A percentile compares a stretch with the other conserved stretches of the same genome.
These are phyloP conservation scores for Dendrothele bispora DNA, from an alignment of 768 basidiomycete genomes.

Conservation along the genomic window DNA sequence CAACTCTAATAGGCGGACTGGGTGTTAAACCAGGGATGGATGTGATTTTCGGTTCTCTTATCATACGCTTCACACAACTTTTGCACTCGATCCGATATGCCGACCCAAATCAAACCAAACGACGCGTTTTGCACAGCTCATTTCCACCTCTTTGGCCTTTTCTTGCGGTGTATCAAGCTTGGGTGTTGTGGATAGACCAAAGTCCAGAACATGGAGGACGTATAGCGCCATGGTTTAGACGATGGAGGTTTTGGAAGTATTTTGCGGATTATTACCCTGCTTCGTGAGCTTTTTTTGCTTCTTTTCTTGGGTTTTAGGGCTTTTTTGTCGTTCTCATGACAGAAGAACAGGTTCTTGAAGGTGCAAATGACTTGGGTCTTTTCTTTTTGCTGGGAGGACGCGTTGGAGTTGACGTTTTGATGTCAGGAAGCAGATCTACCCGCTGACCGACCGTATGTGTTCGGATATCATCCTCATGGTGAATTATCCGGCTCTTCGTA, in stretches of 20 bases:
- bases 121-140: slow-evolving; percentile 51
- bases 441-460: slow-evolving; percentile 89
- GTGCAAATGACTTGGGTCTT: slow-evolving; percentile 27
- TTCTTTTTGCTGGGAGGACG: background rate
- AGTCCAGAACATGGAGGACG: slow-evolving; percentile 75
- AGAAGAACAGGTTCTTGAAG: slow-evolving; percentile 46
- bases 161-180: slow-evolving; percentile 72
- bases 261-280: slow-evolving; percentile 93
- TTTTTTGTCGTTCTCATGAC: slow-evolving; percentile 17
- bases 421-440: slow-evolving; percentile 86
- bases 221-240: slow-evolving; percentile 73
- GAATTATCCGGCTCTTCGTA: slow-evolving; percentile 17
- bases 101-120: background rate
- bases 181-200: slow-evolving; percentile 74
- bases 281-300: slow-evolving; percentile 62
- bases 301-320: too few species aligned
- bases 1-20: too few species aligned
- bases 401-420: slow-evolving; percentile 14
- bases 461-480: slow-evolving; percentile 99
- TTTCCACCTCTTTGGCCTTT: slow-evolving; percentile 89
- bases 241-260: slow-evolving; percentile 74
- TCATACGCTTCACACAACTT: background rate
- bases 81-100: background rate
- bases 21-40: too few species aligned
- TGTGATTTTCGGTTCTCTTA: background rate